These are phyloP conservation scores for Pelagophyceae sp. DNA, from an alignment of 352 stramenopile species.

Conservation along the genomic window DNA sequence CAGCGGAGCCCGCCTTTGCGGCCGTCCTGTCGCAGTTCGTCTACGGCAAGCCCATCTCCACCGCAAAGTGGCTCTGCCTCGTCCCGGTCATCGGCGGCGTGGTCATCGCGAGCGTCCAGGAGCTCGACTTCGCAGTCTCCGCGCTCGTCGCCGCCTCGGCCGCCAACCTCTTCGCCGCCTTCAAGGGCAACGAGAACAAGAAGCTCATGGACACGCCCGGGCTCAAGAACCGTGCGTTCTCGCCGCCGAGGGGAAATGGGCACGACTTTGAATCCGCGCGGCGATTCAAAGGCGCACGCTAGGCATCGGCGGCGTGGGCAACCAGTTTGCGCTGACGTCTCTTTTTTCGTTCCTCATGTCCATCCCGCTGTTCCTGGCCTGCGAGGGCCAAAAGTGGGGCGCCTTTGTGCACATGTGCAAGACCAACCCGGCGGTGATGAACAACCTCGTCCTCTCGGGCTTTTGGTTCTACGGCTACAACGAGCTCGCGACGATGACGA, in stretches of 20 bases:
- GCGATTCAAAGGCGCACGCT: too few relatives aligned
- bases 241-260: too few relatives aligned
- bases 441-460: constrained; percentile 55
- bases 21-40: constrained; percentile 60
- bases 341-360: constrained; percentile 52
- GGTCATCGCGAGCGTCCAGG: constrained; percentile 28
- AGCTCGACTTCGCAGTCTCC: constrained; percentile 34
- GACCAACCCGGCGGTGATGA: constrained; percentile 48
- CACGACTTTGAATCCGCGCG: background rate
- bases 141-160: constrained; percentile 27
- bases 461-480: constrained; percentile 71
- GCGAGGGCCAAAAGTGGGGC: constrained; percentile 50
- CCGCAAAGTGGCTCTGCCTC: constrained; percentile 35
- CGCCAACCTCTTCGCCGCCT: constrained; percentile 33
- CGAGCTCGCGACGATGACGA: constrained; percentile 55
- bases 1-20: constrained; percentile 61
- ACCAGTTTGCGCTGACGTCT: constrained; percentile 35
- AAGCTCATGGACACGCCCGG: constrained; percentile 34
- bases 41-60: constrained; percentile 32
- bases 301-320: constrained; percentile 34
- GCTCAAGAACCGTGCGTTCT: constrained; percentile 25
- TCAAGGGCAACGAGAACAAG: constrained; percentile 42
- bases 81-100: constrained; percentile 34
- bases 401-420: constrained; percentile 56
- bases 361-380: constrained; percentile 49